Evolutionary conservation across 495 filamentous ascomycete genomes (phyloP).

Genomic region (Penicillium antarcticum): DNA sequence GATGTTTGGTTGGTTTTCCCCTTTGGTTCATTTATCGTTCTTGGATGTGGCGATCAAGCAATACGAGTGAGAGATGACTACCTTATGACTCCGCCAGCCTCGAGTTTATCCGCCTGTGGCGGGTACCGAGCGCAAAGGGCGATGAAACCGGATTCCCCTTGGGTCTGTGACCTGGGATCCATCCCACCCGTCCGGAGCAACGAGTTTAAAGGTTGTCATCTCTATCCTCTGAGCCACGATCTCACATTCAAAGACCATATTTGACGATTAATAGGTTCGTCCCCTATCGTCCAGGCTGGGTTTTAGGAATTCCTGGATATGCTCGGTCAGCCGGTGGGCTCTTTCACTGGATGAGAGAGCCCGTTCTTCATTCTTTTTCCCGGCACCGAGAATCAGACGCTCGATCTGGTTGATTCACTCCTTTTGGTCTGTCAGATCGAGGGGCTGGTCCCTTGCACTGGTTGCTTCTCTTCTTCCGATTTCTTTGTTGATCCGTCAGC

Average conservation of each 20-base stretch:
- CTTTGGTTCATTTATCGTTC: slow-evolving; percentile 10
- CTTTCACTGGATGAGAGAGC: slow-evolving; percentile 24
- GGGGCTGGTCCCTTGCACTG: slow-evolving; percentile 20
- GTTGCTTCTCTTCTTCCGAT: slow-evolving; percentile 23
- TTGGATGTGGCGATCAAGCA: slow-evolving; percentile 3
- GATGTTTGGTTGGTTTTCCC: slow-evolving; percentile 28
- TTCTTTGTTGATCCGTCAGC: slow-evolving; percentile 16
- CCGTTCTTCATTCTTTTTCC: slow-evolving; percentile 17
- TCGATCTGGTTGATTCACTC: slow-evolving; percentile 6
- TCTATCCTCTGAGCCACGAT: neutral
- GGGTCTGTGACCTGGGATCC: slow-evolving; percentile 23
- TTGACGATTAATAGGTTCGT: slow-evolving; percentile 42
- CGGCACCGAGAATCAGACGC: slow-evolving; percentile 26
- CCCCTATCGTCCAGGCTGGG: slow-evolving; percentile 49
- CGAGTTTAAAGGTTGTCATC: neutral
- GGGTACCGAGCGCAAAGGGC: slow-evolving; percentile 13
- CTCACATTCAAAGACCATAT: slow-evolving; percentile 5
- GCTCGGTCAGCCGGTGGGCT: slow-evolving; percentile 30
- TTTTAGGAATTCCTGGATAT: slow-evolving; percentile 31
- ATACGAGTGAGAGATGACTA: neutral
- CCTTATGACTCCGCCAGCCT: slow-evolving; percentile 5
- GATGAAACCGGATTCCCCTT: neutral
- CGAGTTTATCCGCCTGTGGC: slow-evolving; percentile 20
- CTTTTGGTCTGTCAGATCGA: slow-evolving; percentile 13
- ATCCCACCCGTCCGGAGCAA: slow-evolving; percentile 8